A percentile compares a stretch with the other conserved stretches of the same genome.
Evolutionary conservation across 495 filamentous ascomycete genomes (phyloP).

Genomic region (Neurospora pannonica): DNA sequence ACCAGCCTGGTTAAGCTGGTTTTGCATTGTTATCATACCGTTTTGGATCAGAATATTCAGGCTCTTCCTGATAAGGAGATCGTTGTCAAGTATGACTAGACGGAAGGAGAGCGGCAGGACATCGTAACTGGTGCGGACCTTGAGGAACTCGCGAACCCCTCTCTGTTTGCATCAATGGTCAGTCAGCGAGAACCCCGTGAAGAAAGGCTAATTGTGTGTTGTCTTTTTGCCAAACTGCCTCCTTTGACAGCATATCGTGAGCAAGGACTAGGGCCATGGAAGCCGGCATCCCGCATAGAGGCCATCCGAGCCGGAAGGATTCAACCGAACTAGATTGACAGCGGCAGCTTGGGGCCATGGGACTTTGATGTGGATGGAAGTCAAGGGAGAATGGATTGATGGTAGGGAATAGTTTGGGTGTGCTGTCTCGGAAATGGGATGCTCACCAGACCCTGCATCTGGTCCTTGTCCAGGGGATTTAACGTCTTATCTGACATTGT

Average conservation of each 20-base stretch:
- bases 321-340: not conserved
- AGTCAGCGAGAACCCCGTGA: constrained; percentile 1
- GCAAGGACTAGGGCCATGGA: not conserved
- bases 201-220: not conserved
- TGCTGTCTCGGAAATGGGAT: constrained; percentile 14
- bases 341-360: not conserved
- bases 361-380: not conserved
- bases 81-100: constrained; percentile 90
- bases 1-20: not conserved
- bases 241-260: not conserved
- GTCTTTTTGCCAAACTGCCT: not conserved
- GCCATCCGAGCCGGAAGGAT: not conserved
- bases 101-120: constrained; percentile 96
- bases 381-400: constrained; percentile 1
- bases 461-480: constrained; percentile 77
- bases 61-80: constrained; percentile 93
- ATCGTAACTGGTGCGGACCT: constrained; percentile 94
- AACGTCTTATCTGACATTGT: constrained; percentile 48
- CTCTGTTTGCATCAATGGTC: constrained; percentile 40
- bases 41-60: constrained; percentile 95
- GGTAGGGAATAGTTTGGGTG: constrained; percentile 10
- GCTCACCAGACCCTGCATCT: constrained; percentile 86
- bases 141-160: constrained; percentile 91
- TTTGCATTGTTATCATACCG: constrained; percentile 46
- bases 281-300: constrained; percentile 21